Evolutionary conservation across 371 early-diverging fungal species (phyloP).

Genomic region (Apophysomyces ossiformis): DNA sequence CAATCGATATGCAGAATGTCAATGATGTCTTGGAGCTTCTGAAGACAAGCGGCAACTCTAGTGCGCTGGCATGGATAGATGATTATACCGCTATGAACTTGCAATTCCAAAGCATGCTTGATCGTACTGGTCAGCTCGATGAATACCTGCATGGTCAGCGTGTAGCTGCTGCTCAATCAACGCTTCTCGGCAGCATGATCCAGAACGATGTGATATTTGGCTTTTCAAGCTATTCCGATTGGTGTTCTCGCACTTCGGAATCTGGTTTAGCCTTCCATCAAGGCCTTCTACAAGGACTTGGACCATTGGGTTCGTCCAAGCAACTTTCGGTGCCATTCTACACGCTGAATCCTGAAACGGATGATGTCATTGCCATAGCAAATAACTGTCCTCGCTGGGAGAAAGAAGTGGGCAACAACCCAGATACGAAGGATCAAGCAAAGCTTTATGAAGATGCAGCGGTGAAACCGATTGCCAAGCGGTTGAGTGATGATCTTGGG

Average conservation of each 20-base stretch:
- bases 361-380: not conserved
- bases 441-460: conserved; percentile 5
- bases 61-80: conserved; percentile 21
- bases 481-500: conserved; percentile 24
- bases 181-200: not conserved
- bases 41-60: conserved; percentile 11
- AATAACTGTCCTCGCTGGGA: conserved; percentile 7
- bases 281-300: conserved; percentile 11
- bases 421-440: conserved; percentile 13
- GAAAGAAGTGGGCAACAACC: not conserved
- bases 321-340: conserved; percentile 11
- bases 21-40: conserved; percentile 17
- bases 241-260: not conserved
- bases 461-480: conserved; percentile 22
- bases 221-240: conserved; percentile 1
- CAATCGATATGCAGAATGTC: conserved; percentile 24
- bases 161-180: conserved; percentile 14
- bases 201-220: not conserved
- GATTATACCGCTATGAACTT: conserved; percentile 22
- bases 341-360: conserved; percentile 2
- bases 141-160: conserved; percentile 29
- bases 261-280: conserved; percentile 11
- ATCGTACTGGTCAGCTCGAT: conserved; percentile 30
- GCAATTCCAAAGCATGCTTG: conserved; percentile 12
- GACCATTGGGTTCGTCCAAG: conserved; percentile 2